Conservation (phyloP, 306 rosid species). For the Myrica gale region DNA sequence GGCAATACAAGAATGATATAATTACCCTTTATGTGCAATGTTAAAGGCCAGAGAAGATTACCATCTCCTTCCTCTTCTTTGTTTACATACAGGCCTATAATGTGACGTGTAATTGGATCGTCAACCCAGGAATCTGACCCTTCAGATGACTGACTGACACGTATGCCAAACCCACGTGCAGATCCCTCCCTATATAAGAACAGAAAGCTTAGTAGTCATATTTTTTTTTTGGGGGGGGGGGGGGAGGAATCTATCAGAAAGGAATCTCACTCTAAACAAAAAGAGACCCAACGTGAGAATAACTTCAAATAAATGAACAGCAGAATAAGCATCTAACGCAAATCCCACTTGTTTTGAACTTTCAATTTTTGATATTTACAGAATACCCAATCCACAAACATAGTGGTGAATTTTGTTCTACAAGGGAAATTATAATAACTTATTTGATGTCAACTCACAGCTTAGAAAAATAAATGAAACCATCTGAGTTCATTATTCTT, state of each 20-base stretch:
- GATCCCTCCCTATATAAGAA: constrained; percentile 70
- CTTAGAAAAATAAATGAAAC: not conserved
- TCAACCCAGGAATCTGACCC: constrained; percentile 97
- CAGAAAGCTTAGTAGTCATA: constrained; percentile 10
- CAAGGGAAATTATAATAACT: not conserved
- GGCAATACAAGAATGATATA: constrained; percentile 68
- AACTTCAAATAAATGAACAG: not conserved
- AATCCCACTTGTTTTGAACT: too few species aligned
- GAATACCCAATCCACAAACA: not conserved
- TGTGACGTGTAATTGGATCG: constrained; percentile 86
- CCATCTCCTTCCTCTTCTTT: constrained; percentile 49
- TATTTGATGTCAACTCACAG: not conserved
- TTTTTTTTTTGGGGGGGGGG: not conserved
- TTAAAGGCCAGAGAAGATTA: constrained; percentile 79
- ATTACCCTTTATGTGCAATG: constrained; percentile 67
- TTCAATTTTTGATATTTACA: too few species aligned
- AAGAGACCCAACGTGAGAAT: not conserved
- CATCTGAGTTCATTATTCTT: not conserved
- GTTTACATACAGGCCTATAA: constrained; percentile 59
- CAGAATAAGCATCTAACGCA: not conserved
- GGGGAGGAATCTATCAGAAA: not conserved
- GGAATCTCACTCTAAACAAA: not conserved
- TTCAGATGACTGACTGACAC: constrained; percentile 57
- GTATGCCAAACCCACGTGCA: constrained; percentile 69
- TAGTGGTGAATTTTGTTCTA: not conserved